Percentiles rank a stretch among this genome's conserved stretches.
Evolutionary conservation across 2,329 filamentous ascomycete species (phyloP).

Genomic region (Didymellaceae sp.): DNA sequence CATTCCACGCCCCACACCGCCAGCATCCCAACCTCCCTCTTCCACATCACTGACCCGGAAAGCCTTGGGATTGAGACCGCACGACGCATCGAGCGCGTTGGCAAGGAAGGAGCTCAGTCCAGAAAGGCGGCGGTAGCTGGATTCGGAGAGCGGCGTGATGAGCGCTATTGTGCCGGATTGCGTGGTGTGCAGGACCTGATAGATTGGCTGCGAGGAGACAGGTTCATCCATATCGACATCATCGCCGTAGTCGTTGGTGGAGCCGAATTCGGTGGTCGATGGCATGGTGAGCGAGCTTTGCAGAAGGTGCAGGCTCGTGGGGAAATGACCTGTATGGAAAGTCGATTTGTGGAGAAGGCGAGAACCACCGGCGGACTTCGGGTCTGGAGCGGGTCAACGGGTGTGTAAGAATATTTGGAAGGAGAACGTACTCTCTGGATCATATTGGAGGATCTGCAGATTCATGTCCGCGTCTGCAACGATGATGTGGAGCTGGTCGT

Average conservation of each 20-base stretch:
- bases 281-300: conserved; percentile 66
- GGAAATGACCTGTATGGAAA: conserved; percentile 84
- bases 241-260: conserved; percentile 36
- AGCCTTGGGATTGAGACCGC: conserved; percentile 82
- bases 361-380: conserved; percentile 88
- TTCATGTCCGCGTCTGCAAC: conserved; percentile 85
- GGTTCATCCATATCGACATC: conserved; percentile 31
- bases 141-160: conserved; percentile 78
- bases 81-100: conserved; percentile 75
- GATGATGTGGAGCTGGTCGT: conserved; percentile 80
- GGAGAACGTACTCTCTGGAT: conserved; percentile 78
- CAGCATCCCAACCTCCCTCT: conserved; percentile 38
- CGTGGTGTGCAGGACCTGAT: conserved; percentile 42
- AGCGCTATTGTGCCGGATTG: conserved; percentile 77
- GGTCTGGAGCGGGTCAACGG: conserved; percentile 63
- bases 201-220: conserved; percentile 19
- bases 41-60: conserved; percentile 67
- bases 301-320: conserved; percentile 76
- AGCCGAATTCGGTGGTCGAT: conserved; percentile 33
- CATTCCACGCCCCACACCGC: conserved; percentile 65
- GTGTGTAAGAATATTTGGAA: too few species aligned
- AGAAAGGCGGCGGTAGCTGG: conserved; percentile 81
- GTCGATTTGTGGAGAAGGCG: conserved; percentile 85
- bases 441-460: conserved; percentile 88
- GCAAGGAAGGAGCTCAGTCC: conserved; percentile 82